These are phyloP conservation scores for Monosporozyma yasuniensis DNA, from an alignment of 805 yeast genomes.

Conservation along the genomic window DNA sequence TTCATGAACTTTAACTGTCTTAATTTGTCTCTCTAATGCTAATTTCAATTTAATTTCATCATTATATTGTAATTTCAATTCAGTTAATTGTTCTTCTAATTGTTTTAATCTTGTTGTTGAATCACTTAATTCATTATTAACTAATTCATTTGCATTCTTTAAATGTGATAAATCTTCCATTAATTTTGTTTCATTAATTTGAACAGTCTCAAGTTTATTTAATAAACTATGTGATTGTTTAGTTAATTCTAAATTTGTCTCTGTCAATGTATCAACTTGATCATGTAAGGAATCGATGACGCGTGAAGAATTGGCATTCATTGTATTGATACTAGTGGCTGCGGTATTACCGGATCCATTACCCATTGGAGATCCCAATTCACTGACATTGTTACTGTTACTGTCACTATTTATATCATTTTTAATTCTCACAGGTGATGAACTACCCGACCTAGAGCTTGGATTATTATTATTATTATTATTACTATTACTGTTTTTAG, in stretches of 20 bases:
- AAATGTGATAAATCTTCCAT: constrained; percentile 47
- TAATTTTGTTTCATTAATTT: constrained; percentile 39
- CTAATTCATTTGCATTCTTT: constrained; percentile 70
- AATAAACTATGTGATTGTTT: constrained; percentile 41
- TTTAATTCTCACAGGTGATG: neutral
- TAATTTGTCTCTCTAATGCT: constrained; percentile 1
- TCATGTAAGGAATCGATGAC: constrained; percentile 38
- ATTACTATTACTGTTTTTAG: neutral
- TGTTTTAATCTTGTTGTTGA: constrained; percentile 55
- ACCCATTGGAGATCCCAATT: neutral
- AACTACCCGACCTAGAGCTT: neutral
- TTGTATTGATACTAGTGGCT: neutral
- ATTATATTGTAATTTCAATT: constrained; percentile 6
- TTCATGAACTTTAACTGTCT: neutral
- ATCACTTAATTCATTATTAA: constrained; percentile 35
- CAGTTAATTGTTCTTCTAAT: constrained; percentile 40
- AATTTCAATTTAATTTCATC: constrained; percentile 2
- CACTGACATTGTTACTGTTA: neutral
- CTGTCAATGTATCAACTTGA: constrained; percentile 46
- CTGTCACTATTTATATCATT: neutral
- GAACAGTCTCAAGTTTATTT: constrained; percentile 39
- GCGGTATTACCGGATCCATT: too few relatives aligned
- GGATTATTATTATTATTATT: neutral
- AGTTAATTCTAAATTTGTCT: constrained; percentile 30
- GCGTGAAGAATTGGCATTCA: constrained; percentile 8